phyloP scores from a whole-genome alignment of 371 early-diverging fungal genomes.

The Blakeslea trispora region DNA sequence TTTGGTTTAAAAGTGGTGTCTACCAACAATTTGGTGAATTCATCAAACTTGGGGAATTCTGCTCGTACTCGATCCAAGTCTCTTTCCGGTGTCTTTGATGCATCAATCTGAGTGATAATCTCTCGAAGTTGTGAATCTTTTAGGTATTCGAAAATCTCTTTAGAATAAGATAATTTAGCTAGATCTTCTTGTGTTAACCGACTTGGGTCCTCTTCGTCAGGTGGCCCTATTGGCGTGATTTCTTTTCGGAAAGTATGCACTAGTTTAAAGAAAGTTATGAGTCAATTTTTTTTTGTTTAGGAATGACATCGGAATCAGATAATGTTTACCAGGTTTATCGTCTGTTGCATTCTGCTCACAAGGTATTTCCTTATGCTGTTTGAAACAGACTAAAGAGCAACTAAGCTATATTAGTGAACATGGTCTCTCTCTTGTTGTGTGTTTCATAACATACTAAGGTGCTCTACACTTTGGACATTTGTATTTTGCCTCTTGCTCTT shows the following conservation, averaged over 20 bases:
- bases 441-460: conserved; percentile 35
- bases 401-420: conserved; percentile 11
- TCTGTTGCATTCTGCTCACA: conserved; percentile 6
- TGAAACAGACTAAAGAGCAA: conserved; percentile 45
- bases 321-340: neutral
- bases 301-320: neutral
- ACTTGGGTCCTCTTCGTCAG: conserved; percentile 39
- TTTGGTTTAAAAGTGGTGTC: conserved; percentile 25
- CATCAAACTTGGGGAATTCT: conserved; percentile 23
- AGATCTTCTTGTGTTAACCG: conserved; percentile 26
- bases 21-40: conserved; percentile 22
- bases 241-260: conserved; percentile 14
- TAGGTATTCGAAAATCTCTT: conserved; percentile 35
- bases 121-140: conserved; percentile 34
- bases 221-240: conserved; percentile 16
- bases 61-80: conserved; percentile 24
- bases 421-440: neutral
- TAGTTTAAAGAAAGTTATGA: neutral
- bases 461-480: conserved; percentile 43
- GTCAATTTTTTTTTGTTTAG: neutral
- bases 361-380: conserved; percentile 41
- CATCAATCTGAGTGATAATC: conserved; percentile 29
- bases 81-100: conserved; percentile 31
- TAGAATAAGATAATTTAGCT: conserved; percentile 26
- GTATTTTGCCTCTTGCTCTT: conserved; percentile 35